Evolutionary conservation across 257 asterid species (phyloP).

Genomic region (Nicotiana knightiana): DNA sequence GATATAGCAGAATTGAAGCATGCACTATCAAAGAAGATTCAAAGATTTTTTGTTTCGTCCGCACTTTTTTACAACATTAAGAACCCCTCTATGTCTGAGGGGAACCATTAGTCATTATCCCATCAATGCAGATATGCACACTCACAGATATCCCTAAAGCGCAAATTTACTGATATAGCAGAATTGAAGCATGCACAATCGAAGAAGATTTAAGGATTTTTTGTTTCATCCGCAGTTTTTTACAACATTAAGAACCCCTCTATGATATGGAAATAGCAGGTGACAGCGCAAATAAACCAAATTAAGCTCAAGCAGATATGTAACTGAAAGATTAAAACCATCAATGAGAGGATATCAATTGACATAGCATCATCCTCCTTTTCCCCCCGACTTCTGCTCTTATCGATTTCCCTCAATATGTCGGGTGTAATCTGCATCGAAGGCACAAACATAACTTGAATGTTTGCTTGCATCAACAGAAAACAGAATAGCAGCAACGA

Average conservation of each 20-base stretch:
- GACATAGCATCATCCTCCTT: constrained; percentile 69
- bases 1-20: neutral
- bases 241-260: neutral
- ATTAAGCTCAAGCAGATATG: neutral
- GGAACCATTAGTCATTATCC: neutral
- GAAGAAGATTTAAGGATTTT: neutral
- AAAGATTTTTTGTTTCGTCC: neutral
- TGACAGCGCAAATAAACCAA: neutral
- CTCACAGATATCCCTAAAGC: neutral
- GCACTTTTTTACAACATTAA: neutral
- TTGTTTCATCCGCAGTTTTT: neutral
- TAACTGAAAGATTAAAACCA: neutral
- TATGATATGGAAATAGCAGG: constrained; percentile 3
- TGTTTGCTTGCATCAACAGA: neutral
- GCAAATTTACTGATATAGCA: neutral
- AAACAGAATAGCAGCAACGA: neutral
- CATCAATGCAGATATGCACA: neutral
- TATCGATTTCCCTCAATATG: constrained; percentile 76
- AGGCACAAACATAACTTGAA: neutral
- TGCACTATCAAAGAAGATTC: neutral
- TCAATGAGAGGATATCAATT: constrained; percentile 64
- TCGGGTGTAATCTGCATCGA: constrained; percentile 83
- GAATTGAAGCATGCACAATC: neutral
- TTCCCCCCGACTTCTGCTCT: constrained; percentile 93
- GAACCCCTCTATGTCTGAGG: neutral